A percentile compares a stretch with the other conserved stretches of the same genome.
These are phyloP conservation scores for Hypholoma sublateritium DNA, from an alignment of 768 basidiomycete species.

Conservation along the genomic window DNA sequence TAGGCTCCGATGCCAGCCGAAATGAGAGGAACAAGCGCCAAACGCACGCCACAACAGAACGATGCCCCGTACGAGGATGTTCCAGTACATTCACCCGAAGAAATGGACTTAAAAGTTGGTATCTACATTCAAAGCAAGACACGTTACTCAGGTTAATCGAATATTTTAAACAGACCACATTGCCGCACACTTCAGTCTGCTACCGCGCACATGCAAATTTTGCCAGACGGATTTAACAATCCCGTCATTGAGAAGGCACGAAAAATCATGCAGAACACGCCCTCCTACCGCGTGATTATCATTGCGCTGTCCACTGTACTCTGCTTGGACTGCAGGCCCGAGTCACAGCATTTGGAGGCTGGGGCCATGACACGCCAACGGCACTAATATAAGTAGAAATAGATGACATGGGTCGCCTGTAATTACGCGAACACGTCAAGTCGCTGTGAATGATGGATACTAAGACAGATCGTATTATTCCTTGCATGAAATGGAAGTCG, in stretches of 20 bases:
- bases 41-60: neutral
- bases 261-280: neutral
- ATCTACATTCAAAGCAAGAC: too few relatives aligned
- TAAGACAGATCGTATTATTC: too few relatives aligned
- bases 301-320: neutral
- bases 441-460: too few relatives aligned
- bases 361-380: too few relatives aligned
- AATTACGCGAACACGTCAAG: too few relatives aligned
- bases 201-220: neutral
- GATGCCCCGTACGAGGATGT: neutral
- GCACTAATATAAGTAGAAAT: too few relatives aligned
- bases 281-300: neutral
- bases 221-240: neutral
- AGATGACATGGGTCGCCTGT: too few relatives aligned
- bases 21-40: neutral
- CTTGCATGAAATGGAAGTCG: too few relatives aligned
- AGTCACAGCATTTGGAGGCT: too few relatives aligned
- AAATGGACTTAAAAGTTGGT: neutral
- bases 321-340: neutral
- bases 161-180: neutral
- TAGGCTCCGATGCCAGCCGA: neutral
- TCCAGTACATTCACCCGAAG: neutral
- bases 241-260: neutral
- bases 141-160: neutral
- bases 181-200: conserved; percentile 1